phyloP scores from a whole-genome alignment of 1,284 basidiomycete species.

The Leccinum subrobustum region DNA sequence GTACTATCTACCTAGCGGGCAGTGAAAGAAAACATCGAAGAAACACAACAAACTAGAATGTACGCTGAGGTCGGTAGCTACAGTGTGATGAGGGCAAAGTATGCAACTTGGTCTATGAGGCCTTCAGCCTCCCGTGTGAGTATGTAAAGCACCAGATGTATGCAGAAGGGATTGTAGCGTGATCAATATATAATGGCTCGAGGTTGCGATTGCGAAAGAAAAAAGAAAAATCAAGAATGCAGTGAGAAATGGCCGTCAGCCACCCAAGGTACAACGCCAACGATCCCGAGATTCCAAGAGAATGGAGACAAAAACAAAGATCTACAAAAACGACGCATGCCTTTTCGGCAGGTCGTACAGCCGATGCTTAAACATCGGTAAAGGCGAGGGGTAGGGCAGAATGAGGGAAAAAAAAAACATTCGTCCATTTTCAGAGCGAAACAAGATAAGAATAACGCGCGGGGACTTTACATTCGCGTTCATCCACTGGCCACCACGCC shows the following conservation, averaged over 20 bases:
- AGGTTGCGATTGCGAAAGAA: constrained; percentile 1
- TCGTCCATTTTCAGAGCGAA: constrained; percentile 15
- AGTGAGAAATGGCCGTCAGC: constrained; percentile 32
- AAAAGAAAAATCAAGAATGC: constrained; percentile 13
- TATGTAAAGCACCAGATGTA: constrained; percentile 21
- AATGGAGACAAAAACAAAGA: constrained; percentile 12
- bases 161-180: constrained; percentile 15
- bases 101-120: constrained; percentile 31
- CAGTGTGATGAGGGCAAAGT: constrained; percentile 10
- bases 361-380: constrained; percentile 28
- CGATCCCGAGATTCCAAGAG: constrained; percentile 15
- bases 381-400: constrained; percentile 11
- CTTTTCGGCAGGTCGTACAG: constrained; percentile 2
- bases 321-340: constrained; percentile 9
- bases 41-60: constrained; percentile 30
- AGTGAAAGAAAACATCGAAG: constrained; percentile 7
- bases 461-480: constrained; percentile 6
- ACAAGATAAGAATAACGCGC: constrained; percentile 6
- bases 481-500: constrained; percentile 15
- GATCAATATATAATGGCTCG: constrained; percentile 9
- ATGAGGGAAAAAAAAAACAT: constrained; percentile 14
- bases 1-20: constrained; percentile 17
- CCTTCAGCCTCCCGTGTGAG: constrained; percentile 35
- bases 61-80: constrained; percentile 17
- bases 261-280: constrained; percentile 21